A percentile compares a stretch with the other conserved stretches of the same genome.
These are phyloP conservation scores for Coemansia sp. DNA, from an alignment of 192 early-diverging fungal species.

Conservation along the genomic window DNA sequence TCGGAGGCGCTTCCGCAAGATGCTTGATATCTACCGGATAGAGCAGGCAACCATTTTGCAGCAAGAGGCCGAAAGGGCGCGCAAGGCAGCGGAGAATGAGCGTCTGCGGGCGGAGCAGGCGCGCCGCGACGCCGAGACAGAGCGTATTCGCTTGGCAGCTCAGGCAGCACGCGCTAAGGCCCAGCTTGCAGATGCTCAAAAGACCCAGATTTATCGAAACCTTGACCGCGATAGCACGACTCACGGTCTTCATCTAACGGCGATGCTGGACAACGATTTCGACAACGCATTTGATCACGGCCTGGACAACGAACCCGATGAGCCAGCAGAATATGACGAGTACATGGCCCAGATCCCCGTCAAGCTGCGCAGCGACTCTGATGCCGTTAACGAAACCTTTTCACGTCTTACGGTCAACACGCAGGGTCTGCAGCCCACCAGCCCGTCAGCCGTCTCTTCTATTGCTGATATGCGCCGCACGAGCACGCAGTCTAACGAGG, in stretches of 20 bases:
- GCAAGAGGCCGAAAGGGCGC: slow-evolving; percentile 10
- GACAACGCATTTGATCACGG: background rate
- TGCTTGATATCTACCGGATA: slow-evolving; percentile 11
- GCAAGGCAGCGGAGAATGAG: slow-evolving; percentile 18
- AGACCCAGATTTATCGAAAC: slow-evolving; percentile 1
- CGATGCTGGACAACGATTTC: background rate
- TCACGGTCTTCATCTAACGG: background rate
- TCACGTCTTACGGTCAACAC: slow-evolving; percentile 24
- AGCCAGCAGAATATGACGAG: slow-evolving; percentile 1
- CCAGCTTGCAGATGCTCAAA: slow-evolving; percentile 6
- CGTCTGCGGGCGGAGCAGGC: slow-evolving; percentile 24
- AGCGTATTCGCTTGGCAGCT: slow-evolving; percentile 12
- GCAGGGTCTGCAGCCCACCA: background rate
- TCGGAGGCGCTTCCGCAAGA: slow-evolving; percentile 4
- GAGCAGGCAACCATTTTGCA: background rate
- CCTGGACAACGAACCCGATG: slow-evolving; percentile 6
- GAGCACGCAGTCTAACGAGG: slow-evolving; percentile 28
- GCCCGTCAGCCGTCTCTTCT: background rate
- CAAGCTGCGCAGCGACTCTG: slow-evolving; percentile 15
- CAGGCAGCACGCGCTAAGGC: slow-evolving; percentile 38
- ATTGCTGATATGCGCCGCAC: slow-evolving; percentile 27
- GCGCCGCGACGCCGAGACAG: slow-evolving; percentile 20
- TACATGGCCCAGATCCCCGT: slow-evolving; percentile 13
- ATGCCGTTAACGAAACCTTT: slow-evolving; percentile 27
- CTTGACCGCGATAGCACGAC: background rate